Percentiles rank a stretch among this genome's conserved stretches.
Evolutionary conservation across 768 basidiomycete species (phyloP).

Genomic region (Trametes gibbosa): DNA sequence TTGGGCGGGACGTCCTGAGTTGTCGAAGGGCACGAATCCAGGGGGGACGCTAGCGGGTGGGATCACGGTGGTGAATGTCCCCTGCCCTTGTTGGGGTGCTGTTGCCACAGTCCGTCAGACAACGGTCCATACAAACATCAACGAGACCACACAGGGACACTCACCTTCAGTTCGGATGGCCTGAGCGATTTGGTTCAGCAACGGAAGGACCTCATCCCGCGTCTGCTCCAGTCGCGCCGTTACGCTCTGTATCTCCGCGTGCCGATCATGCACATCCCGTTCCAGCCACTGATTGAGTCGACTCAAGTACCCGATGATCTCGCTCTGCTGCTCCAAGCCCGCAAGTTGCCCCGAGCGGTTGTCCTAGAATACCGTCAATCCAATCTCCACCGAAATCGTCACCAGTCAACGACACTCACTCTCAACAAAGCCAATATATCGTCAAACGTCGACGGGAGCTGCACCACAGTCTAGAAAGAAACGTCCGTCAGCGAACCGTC

Average conservation of each 20-base stretch:
- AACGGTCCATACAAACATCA: background rate
- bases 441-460: slow-evolving; percentile 60
- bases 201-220: slow-evolving; percentile 26
- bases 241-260: slow-evolving; percentile 66
- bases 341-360: slow-evolving; percentile 72
- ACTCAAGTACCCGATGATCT: slow-evolving; percentile 76
- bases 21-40: slow-evolving; percentile 4
- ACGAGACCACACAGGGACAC: background rate
- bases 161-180: slow-evolving; percentile 14
- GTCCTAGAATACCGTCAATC: slow-evolving; percentile 45
- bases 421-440: slow-evolving; percentile 67
- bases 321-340: slow-evolving; percentile 75
- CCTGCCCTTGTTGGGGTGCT: background rate
- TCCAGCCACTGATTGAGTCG: slow-evolving; percentile 77
- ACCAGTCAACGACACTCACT: too few species aligned
- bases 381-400: background rate
- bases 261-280: slow-evolving; percentile 76
- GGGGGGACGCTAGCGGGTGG: slow-evolving; percentile 7
- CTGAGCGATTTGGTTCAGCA: slow-evolving; percentile 11
- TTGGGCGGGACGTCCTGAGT: background rate
- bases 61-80: background rate
- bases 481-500: background rate
- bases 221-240: slow-evolving; percentile 57
- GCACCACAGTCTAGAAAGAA: slow-evolving; percentile 51
- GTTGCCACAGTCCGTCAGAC: background rate